These are phyloP conservation scores for Paecilomyces sp. DNA, from an alignment of 2,329 filamentous ascomycete genomes.

Conservation along the genomic window DNA sequence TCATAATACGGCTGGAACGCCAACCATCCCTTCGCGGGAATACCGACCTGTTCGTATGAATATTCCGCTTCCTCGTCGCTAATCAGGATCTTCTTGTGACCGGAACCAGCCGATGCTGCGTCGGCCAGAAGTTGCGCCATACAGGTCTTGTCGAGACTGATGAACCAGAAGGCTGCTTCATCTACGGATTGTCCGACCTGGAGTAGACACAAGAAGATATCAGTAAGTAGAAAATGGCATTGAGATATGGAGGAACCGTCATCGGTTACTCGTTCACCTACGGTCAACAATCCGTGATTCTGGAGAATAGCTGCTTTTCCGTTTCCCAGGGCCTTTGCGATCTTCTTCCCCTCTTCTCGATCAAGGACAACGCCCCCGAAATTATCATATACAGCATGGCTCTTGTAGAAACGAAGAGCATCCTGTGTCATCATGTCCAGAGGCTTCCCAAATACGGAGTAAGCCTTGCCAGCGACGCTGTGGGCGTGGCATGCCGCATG, in stretches of 20 bases:
- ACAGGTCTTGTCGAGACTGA: conserved; percentile 21
- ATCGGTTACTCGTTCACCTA: conserved; percentile 6
- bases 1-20: conserved; percentile 50
- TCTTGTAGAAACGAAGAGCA: conserved; percentile 32
- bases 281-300: conserved; percentile 51
- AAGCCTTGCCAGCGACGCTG: conserved; percentile 41
- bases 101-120: conserved; percentile 2
- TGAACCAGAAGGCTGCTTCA: conserved; percentile 49
- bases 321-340: conserved; percentile 41
- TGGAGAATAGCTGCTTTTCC: conserved; percentile 49
- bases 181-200: conserved; percentile 41
- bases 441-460: conserved; percentile 38
- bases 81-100: conserved; percentile 17
- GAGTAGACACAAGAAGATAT: not conserved
- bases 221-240: not conserved
- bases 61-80: conserved; percentile 16
- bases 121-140: conserved; percentile 15
- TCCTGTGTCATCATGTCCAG: conserved; percentile 45
- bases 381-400: conserved; percentile 34
- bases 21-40: conserved; percentile 46
- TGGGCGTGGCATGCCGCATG: conserved; percentile 40
- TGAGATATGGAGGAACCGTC: not conserved
- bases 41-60: conserved; percentile 15
- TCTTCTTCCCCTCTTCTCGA: conserved; percentile 44
- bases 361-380: conserved; percentile 50